Evolutionary conservation across 371 early-diverging fungal genomes (phyloP).

Genomic region (Furculomyces boomerangus): DNA sequence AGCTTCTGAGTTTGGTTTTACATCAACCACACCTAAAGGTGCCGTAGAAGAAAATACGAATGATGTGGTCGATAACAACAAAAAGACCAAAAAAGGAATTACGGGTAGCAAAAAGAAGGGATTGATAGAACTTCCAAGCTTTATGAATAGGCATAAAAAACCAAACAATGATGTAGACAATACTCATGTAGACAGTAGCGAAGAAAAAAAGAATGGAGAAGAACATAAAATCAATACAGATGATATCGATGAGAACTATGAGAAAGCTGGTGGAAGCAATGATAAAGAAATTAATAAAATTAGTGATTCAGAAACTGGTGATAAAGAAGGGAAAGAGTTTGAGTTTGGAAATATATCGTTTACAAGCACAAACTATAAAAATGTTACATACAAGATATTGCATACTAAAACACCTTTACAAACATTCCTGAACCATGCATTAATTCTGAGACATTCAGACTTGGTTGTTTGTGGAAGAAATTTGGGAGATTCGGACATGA

Average conservation of each 20-base stretch:
- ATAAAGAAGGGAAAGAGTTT: not conserved
- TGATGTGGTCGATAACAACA: too few relatives aligned
- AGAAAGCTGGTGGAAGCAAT: not conserved
- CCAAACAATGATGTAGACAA: too few relatives aligned
- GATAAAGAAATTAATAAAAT: not conserved
- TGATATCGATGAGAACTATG: not conserved
- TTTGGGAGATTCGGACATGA: not conserved
- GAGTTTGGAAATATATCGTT: not conserved
- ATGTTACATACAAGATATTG: not conserved
- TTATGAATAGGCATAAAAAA: too few relatives aligned
- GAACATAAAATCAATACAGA: not conserved
- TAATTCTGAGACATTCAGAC: not conserved
- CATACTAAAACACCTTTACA: not conserved
- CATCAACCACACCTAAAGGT: too few relatives aligned
- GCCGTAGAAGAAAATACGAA: too few relatives aligned
- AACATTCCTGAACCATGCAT: not conserved
- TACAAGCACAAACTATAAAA: not conserved
- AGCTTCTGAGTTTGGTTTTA: too few relatives aligned
- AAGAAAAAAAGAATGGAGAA: not conserved
- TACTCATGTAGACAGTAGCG: too few relatives aligned
- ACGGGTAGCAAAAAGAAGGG: too few relatives aligned
- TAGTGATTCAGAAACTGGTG: not conserved
- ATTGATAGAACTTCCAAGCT: too few relatives aligned
- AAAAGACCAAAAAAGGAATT: too few relatives aligned
- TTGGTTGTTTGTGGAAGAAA: constrained; percentile 1